A percentile compares a stretch with the other conserved stretches of the same genome.
These are phyloP conservation scores for Erysimum pusillum DNA, from an alignment of 441 rosid genomes.

Conservation along the genomic window DNA sequence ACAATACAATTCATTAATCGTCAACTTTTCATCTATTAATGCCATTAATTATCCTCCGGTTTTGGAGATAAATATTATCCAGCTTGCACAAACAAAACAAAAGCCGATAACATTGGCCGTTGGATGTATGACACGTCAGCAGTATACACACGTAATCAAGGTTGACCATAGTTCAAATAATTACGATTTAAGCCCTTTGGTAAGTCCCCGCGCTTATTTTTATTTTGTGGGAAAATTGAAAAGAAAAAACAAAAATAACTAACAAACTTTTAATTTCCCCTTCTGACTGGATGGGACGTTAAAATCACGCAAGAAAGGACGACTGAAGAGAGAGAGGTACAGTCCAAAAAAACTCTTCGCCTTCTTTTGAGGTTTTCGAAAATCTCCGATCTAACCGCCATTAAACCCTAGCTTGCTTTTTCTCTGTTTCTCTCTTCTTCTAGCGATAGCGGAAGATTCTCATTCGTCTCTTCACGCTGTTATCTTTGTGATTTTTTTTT, in stretches of 20 bases:
- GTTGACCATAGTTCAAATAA: neutral
- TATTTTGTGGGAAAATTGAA: neutral
- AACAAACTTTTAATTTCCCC: neutral
- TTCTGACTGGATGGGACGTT: neutral
- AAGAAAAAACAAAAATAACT: neutral
- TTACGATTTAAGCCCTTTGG: slow-evolving; percentile 9
- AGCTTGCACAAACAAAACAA: neutral
- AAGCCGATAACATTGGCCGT: neutral
- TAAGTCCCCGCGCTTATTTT: slow-evolving; percentile 18
- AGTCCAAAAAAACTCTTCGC: slow-evolving; percentile 28
- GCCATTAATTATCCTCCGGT: too few relatives aligned
- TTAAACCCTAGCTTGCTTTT: slow-evolving; percentile 29
- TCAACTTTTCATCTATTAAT: too few relatives aligned
- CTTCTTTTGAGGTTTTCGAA: slow-evolving; percentile 18
- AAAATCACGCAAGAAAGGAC: slow-evolving; percentile 22
- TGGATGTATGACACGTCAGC: slow-evolving; percentile 24
- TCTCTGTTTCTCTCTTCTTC: slow-evolving; percentile 3
- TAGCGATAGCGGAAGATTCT: slow-evolving; percentile 5
- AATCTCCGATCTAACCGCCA: slow-evolving; percentile 33
- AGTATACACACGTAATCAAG: neutral
- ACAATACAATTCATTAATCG: neutral
- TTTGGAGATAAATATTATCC: too few relatives aligned
- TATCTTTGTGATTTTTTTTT: neutral
- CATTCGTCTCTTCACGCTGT: neutral
- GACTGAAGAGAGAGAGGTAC: slow-evolving; percentile 5